These are phyloP conservation scores for Serpula lacrymans DNA, from an alignment of 768 basidiomycete genomes.

Conservation along the genomic window DNA sequence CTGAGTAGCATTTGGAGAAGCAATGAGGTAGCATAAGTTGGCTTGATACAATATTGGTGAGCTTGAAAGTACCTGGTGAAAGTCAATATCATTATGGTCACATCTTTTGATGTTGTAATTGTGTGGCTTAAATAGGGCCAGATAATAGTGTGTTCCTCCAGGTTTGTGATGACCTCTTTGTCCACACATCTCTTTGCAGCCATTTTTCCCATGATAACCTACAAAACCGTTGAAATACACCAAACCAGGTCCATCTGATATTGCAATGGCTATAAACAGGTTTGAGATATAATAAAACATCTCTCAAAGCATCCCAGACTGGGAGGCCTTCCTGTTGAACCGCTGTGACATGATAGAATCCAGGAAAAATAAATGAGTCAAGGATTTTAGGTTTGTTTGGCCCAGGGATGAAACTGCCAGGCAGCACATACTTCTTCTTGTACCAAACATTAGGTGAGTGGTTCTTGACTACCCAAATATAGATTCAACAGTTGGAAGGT, in stretches of 20 bases:
- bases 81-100: slow-evolving; percentile 27
- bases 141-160: slow-evolving; percentile 29
- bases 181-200: slow-evolving; percentile 33
- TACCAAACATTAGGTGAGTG: slow-evolving; percentile 26
- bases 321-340: slow-evolving; percentile 25
- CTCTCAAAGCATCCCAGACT: slow-evolving; percentile 25
- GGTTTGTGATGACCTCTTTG: slow-evolving; percentile 25
- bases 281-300: slow-evolving; percentile 10
- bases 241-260: slow-evolving; percentile 25
- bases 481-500: slow-evolving; percentile 41
- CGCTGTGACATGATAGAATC: slow-evolving; percentile 28
- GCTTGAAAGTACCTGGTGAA: slow-evolving; percentile 11
- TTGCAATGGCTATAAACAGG: slow-evolving; percentile 9
- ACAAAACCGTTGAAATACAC: slow-evolving; percentile 30
- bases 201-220: slow-evolving; percentile 29
- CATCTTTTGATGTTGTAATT: slow-evolving; percentile 19
- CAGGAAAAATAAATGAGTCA: slow-evolving; percentile 32
- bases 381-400: slow-evolving; percentile 29
- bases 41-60: not conserved
- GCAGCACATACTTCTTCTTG: slow-evolving; percentile 26
- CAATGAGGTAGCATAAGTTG: no score
- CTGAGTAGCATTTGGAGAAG: slow-evolving; percentile 11
- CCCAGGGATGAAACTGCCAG: slow-evolving; percentile 28
- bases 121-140: slow-evolving; percentile 23
- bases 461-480: slow-evolving; percentile 38